Conservation (phyloP, 768 basidiomycete genomes). For the Mycena crocata region DNA sequence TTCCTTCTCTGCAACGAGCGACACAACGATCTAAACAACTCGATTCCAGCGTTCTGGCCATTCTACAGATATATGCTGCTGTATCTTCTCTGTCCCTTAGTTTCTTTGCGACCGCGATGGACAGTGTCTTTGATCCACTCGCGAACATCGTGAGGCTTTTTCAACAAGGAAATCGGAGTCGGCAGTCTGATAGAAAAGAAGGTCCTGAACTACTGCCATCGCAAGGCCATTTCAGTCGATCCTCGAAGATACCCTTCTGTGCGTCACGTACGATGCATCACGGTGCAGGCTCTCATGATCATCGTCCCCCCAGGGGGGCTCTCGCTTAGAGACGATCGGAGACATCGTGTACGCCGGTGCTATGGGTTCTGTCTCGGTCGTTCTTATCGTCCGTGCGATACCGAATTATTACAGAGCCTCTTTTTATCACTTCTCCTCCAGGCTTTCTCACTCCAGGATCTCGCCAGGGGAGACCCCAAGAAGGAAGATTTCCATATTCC, state of each 20-base stretch:
- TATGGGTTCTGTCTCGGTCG: slow-evolving; percentile 27
- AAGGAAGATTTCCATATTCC: slow-evolving; percentile 58
- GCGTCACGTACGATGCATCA: slow-evolving; percentile 60
- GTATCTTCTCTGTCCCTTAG: slow-evolving; percentile 67
- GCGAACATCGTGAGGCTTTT: slow-evolving; percentile 49
- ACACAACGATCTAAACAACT: background rate
- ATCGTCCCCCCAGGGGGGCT: slow-evolving; percentile 48
- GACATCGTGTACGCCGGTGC: slow-evolving; percentile 61
- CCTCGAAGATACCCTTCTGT: slow-evolving; percentile 42
- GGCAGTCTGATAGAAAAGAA: background rate
- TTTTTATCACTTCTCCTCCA: background rate
- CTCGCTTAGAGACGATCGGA: slow-evolving; percentile 64
- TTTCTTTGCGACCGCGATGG: slow-evolving; percentile 69
- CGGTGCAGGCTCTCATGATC: slow-evolving; percentile 38
- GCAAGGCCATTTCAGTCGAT: slow-evolving; percentile 43
- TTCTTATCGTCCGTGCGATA: slow-evolving; percentile 47
- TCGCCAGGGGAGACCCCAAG: background rate
- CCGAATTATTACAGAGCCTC: slow-evolving; percentile 37
- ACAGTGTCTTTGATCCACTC: slow-evolving; percentile 63
- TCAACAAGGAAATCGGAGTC: background rate
- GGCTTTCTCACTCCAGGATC: slow-evolving; percentile 49
- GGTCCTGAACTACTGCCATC: slow-evolving; percentile 60
- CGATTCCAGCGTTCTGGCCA: slow-evolving; percentile 18
- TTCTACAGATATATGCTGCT: slow-evolving; percentile 66
- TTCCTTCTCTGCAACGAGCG: slow-evolving; percentile 53